Evolutionary conservation across 768 basidiomycete species (phyloP).

Genomic region (Mycena kentingensis): DNA sequence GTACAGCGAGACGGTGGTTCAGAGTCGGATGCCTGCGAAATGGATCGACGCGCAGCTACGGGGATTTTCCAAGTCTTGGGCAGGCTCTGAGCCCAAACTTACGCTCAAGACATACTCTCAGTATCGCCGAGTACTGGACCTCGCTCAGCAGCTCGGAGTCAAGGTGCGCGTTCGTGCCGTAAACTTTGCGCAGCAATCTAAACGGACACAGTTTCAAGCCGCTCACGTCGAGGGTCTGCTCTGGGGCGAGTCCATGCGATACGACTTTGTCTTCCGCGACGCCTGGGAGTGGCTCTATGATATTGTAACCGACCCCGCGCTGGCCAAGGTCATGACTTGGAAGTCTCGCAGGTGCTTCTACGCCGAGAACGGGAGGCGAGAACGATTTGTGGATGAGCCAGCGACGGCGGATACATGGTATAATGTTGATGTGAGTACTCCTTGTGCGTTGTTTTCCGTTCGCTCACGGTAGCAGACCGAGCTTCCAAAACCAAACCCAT

Average conservation of each 20-base stretch:
- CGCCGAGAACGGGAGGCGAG: not conserved
- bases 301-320: not conserved
- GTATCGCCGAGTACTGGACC: not conserved
- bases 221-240: not conserved
- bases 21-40: not conserved
- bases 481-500: slow-evolving; percentile 20
- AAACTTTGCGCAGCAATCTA: too few relatives aligned
- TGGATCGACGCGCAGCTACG: not conserved
- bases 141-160: not conserved
- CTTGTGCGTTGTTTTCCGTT: not conserved
- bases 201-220: not conserved
- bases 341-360: not conserved
- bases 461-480: slow-evolving; percentile 15
- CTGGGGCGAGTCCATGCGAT: not conserved
- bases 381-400: slow-evolving; percentile 38
- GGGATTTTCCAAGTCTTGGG: not conserved
- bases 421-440: slow-evolving; percentile 28
- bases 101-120: not conserved
- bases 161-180: not conserved
- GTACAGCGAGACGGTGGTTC: not conserved
- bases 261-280: not conserved
- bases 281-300: not conserved
- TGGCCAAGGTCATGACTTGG: not conserved
- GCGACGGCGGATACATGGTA: slow-evolving; percentile 33
- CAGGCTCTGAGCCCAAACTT: not conserved